Percentiles rank a stretch among this genome's conserved stretches.
Conservation (phyloP, 2,329 filamentous ascomycete genomes). For the Dactylonectria macrodidyma region DNA sequence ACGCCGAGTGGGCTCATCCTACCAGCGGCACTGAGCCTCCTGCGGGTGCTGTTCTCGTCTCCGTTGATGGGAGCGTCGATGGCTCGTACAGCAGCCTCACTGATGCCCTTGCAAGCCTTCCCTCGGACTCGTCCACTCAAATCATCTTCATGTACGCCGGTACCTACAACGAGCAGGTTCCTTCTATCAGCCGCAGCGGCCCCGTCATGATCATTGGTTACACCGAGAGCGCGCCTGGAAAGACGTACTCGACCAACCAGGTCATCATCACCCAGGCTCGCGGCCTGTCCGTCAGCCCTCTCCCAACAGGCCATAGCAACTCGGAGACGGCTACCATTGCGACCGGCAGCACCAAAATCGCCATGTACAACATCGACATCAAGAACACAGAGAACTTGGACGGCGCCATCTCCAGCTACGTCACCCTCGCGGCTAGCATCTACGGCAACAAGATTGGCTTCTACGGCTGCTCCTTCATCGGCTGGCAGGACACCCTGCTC, state of each 20-base stretch:
- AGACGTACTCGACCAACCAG: conserved; percentile 33
- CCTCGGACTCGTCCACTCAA: conserved; percentile 45
- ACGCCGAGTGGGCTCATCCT: conserved; percentile 46
- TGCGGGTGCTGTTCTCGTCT: conserved; percentile 58
- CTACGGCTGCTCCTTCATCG: conserved; percentile 61
- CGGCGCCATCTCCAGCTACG: conserved; percentile 54
- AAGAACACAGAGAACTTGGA: conserved; percentile 59
- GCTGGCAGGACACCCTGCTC: conserved; percentile 65
- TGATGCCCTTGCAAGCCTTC: conserved; percentile 47
- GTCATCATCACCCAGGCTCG: conserved; percentile 37
- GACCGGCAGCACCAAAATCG: conserved; percentile 52
- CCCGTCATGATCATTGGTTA: conserved; percentile 41
- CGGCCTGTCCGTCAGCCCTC: conserved; percentile 33
- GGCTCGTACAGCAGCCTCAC: conserved; percentile 50
- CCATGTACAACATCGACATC: conserved; percentile 73
- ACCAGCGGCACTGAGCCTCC: conserved; percentile 59
- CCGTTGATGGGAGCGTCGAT: conserved; percentile 43
- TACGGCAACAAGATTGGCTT: conserved; percentile 47
- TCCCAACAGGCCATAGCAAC: conserved; percentile 38
- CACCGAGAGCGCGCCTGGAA: conserved; percentile 44
- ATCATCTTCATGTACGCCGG: conserved; percentile 59
- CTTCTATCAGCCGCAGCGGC: conserved; percentile 31
- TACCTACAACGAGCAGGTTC: conserved; percentile 69
- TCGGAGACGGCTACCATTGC: conserved; percentile 40
- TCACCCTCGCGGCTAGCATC: conserved; percentile 56